Conservation (phyloP, 2,329 filamentous ascomycete species). For the Sporothrix variecibatus region DNA sequence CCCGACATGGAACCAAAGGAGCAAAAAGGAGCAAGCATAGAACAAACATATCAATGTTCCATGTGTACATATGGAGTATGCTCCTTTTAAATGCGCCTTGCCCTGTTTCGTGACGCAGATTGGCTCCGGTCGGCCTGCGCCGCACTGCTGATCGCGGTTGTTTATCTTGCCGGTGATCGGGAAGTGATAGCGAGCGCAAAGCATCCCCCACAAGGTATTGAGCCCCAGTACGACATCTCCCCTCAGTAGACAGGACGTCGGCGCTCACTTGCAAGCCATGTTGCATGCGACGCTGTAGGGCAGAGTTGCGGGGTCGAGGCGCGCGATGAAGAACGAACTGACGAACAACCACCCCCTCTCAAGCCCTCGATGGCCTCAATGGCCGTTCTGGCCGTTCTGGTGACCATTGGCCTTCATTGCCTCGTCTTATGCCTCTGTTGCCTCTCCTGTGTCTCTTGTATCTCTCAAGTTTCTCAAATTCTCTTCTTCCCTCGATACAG, state of each 20-base stretch:
- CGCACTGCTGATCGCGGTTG: background rate
- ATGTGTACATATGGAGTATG: background rate
- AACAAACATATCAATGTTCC: no score
- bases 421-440: background rate
- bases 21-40: background rate
- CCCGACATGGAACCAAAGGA: background rate
- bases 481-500: background rate
- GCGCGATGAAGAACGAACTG: background rate
- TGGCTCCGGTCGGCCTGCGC: slow-evolving; percentile 5
- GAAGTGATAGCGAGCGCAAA: slow-evolving; percentile 14
- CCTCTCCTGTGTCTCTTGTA: background rate
- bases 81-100: background rate
- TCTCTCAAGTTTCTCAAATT: background rate
- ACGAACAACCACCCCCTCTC: background rate
- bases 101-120: background rate
- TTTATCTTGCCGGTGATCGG: slow-evolving; percentile 16
- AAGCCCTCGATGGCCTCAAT: no score
- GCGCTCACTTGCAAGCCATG: background rate
- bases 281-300: background rate
- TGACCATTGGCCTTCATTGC: background rate
- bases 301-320: background rate
- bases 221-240: background rate
- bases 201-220: slow-evolving; percentile 12
- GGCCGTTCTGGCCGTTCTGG: background rate
- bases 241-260: background rate